These are phyloP conservation scores for Starmerella etchellsii DNA, from an alignment of 805 yeast genomes.

Conservation along the genomic window DNA sequence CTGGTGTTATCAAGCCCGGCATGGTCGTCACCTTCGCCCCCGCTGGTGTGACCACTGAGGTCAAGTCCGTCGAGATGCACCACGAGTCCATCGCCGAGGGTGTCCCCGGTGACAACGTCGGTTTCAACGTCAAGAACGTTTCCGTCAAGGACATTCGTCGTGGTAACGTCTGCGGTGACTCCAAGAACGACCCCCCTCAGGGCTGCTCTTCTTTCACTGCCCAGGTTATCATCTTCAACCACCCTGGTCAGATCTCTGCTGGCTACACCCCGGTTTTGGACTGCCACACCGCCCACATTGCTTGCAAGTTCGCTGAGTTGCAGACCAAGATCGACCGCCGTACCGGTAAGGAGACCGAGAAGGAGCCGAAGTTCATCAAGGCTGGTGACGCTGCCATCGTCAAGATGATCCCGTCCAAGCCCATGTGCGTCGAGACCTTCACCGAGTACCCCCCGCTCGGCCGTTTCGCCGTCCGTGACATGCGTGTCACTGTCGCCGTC, in stretches of 20 bases:
- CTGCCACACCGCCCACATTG: constrained; percentile 89
- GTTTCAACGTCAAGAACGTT: constrained; percentile 83
- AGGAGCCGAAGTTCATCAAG: constrained; percentile 83
- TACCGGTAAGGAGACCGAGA: constrained; percentile 84
- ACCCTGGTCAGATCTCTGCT: constrained; percentile 82
- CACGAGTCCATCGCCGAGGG: constrained; percentile 70
- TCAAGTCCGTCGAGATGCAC: constrained; percentile 82
- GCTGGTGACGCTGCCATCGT: constrained; percentile 96
- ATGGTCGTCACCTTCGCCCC: constrained; percentile 84
- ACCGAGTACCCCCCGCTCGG: constrained; percentile 93
- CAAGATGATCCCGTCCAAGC: constrained; percentile 74
- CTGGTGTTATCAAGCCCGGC: constrained; percentile 85
- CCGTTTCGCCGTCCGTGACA: constrained; percentile 98
- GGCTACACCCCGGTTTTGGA: constrained; percentile 88
- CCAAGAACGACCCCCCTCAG: constrained; percentile 78
- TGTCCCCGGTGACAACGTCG: constrained; percentile 84
- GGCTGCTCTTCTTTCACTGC: constrained; percentile 71
- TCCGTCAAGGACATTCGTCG: constrained; percentile 80
- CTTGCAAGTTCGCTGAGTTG: constrained; percentile 73
- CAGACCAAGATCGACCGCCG: constrained; percentile 80
- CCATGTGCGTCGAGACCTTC: constrained; percentile 91
- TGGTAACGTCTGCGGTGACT: constrained; percentile 89
- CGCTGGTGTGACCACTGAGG: constrained; percentile 81
- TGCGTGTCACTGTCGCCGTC: constrained; percentile 99
- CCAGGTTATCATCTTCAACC: constrained; percentile 78